Conservation (phyloP, 805 yeast species). For the Schwanniomyces yamadae region DNA sequence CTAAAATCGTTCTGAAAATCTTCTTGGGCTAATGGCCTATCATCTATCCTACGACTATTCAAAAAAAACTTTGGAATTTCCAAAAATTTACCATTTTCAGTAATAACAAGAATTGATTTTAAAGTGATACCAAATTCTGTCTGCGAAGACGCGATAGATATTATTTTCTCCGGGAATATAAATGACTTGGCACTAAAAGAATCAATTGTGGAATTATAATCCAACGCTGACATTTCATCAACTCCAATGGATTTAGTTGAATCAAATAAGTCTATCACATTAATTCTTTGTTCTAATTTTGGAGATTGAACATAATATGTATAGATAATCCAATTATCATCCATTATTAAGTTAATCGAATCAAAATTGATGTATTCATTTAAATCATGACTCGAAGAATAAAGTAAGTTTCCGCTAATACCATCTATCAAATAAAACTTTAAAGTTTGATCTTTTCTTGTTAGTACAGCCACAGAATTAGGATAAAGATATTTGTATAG, state of each 20-base stretch:
- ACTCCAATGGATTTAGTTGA: constrained; percentile 24
- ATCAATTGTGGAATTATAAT: constrained; percentile 41
- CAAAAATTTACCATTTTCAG: constrained; percentile 60
- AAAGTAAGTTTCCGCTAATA: constrained; percentile 63
- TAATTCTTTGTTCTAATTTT: constrained; percentile 52
- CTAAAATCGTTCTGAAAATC: constrained; percentile 59
- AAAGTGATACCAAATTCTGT: constrained; percentile 32
- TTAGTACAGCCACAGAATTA: constrained; percentile 53
- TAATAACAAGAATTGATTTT: constrained; percentile 59
- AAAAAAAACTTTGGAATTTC: constrained; percentile 69
- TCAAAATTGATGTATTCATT: constrained; percentile 39
- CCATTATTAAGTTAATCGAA: constrained; percentile 55
- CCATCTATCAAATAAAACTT: constrained; percentile 60
- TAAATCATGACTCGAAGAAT: constrained; percentile 39
- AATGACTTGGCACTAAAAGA: constrained; percentile 53
- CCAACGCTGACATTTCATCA: constrained; percentile 31
- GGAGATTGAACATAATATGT: constrained; percentile 56
- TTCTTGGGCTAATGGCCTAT: constrained; percentile 46
- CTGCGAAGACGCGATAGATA: constrained; percentile 44
- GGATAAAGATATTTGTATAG: constrained; percentile 84
- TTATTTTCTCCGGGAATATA: constrained; percentile 58
- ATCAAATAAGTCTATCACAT: constrained; percentile 78
- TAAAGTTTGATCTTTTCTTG: constrained; percentile 30
- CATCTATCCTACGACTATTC: constrained; percentile 67
- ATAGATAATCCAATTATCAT: constrained; percentile 83